Evolutionary conservation across 352 stramenopile species (phyloP).

Genomic region (Phytophthora palmivora): DNA sequence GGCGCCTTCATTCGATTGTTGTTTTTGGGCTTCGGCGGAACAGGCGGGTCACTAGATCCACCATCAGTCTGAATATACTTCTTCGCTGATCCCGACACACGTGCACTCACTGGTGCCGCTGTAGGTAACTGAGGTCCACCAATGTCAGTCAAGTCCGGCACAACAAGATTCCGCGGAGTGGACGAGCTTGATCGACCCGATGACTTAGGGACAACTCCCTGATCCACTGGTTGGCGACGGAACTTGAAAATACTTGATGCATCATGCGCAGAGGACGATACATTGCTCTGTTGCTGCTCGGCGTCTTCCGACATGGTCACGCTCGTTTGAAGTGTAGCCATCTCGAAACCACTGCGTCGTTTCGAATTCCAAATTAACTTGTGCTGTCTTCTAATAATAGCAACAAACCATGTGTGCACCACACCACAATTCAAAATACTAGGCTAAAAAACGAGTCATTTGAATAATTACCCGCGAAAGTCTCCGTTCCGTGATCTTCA

Average conservation of each 20-base stretch:
- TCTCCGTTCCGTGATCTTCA: conserved; percentile 8
- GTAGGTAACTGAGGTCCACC: conserved; percentile 10
- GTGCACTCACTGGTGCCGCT: conserved; percentile 2
- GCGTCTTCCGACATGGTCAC: conserved; percentile 18
- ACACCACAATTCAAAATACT: conserved; percentile 7
- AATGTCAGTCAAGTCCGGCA: conserved; percentile 42
- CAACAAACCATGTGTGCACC: conserved; percentile 10
- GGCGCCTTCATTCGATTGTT: conserved; percentile 26
- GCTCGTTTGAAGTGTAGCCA: conserved; percentile 16
- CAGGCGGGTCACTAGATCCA: not conserved
- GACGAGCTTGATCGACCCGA: conserved; percentile 26
- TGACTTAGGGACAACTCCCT: conserved; percentile 22
- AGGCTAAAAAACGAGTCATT: conserved; percentile 11
- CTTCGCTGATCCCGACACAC: conserved; percentile 11
- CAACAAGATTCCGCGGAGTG: conserved; percentile 45
- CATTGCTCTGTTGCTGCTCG: conserved; percentile 9
- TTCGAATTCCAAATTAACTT: conserved; percentile 31
- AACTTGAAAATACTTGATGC: conserved; percentile 49
- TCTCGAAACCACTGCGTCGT: conserved; percentile 28
- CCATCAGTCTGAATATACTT: conserved; percentile 29
- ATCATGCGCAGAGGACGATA: conserved; percentile 9
- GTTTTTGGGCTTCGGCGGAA: conserved; percentile 7
- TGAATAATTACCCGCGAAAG: conserved; percentile 43
- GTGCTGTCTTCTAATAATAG: conserved; percentile 11
- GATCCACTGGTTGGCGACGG: conserved; percentile 24